Conservation (phyloP, 2,329 filamentous ascomycete genomes). For the Fusarium ramigenum region DNA sequence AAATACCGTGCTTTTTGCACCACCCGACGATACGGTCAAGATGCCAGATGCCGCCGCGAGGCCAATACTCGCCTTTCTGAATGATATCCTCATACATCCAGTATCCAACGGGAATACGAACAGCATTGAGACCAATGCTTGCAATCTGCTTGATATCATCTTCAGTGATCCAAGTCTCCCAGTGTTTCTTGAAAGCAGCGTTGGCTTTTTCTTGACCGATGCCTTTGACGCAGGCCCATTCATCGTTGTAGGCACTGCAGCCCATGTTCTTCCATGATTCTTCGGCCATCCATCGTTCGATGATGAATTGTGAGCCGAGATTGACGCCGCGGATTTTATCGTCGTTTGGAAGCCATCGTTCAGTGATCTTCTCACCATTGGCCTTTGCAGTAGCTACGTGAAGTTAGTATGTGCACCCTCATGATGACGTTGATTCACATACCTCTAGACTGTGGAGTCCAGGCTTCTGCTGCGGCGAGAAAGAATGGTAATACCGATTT, state of each 20-base stretch:
- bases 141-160: slow-evolving; percentile 39
- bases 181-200: slow-evolving; percentile 38
- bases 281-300: slow-evolving; percentile 42
- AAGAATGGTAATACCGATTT: background rate
- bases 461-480: background rate
- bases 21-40: slow-evolving; percentile 42
- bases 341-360: slow-evolving; percentile 21
- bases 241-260: slow-evolving; percentile 38
- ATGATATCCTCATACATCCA: slow-evolving; percentile 43
- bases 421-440: too few relatives aligned
- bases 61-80: slow-evolving; percentile 31
- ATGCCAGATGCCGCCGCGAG: slow-evolving; percentile 37
- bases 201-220: slow-evolving; percentile 39
- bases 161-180: slow-evolving; percentile 38
- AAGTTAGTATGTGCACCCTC: background rate
- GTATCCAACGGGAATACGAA: slow-evolving; percentile 42
- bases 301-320: slow-evolving; percentile 41
- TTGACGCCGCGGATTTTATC: slow-evolving; percentile 42
- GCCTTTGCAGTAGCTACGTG: background rate
- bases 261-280: slow-evolving; percentile 39
- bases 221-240: slow-evolving; percentile 40
- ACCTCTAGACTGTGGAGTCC: slow-evolving; percentile 21
- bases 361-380: background rate
- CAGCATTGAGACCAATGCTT: slow-evolving; percentile 36
- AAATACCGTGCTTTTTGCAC: slow-evolving; percentile 37